Evolutionary conservation across 139 green algal genomes (phyloP).

Genomic region (Tetradesmus lagerheimii): DNA sequence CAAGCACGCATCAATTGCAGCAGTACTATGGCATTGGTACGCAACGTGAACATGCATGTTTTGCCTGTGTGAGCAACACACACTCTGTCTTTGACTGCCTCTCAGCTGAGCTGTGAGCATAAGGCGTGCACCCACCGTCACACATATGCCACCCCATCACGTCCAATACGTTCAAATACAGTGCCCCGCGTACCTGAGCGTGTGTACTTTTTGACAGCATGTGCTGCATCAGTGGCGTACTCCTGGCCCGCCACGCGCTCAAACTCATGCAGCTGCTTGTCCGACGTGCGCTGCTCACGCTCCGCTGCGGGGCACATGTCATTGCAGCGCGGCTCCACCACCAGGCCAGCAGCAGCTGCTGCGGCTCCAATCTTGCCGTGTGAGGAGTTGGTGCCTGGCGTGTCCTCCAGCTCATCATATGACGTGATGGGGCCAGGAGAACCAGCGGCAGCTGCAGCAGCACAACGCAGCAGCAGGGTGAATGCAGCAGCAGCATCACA

Average conservation of each 20-base stretch:
- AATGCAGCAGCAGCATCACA: not conserved
- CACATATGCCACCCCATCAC: too few relatives aligned
- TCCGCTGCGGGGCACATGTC: conserved; percentile 81
- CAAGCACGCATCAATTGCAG: too few relatives aligned
- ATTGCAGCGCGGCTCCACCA: conserved; percentile 55
- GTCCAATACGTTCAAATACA: too few relatives aligned
- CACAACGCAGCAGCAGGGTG: not conserved
- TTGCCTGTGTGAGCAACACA: too few relatives aligned
- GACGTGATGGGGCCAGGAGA: not conserved
- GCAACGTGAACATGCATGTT: too few relatives aligned
- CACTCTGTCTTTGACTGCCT: too few relatives aligned
- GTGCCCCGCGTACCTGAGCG: too few relatives aligned
- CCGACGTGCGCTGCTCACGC: conserved; percentile 56
- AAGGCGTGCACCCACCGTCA: too few relatives aligned
- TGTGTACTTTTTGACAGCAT: conserved; percentile 85
- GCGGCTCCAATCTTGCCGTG: not conserved
- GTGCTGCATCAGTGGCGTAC: conserved; percentile 54
- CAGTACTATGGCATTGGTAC: too few relatives aligned
- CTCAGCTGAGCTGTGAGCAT: too few relatives aligned
- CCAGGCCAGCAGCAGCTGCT: not conserved
- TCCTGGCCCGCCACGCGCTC: conserved; percentile 67
- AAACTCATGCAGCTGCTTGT: conserved; percentile 75
- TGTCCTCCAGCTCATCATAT: not conserved
- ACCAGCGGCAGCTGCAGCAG: not conserved
- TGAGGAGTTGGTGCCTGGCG: not conserved